Evolutionary conservation across 805 yeast species (phyloP).

Genomic region (Saccharomycopsis synnaedendra): DNA sequence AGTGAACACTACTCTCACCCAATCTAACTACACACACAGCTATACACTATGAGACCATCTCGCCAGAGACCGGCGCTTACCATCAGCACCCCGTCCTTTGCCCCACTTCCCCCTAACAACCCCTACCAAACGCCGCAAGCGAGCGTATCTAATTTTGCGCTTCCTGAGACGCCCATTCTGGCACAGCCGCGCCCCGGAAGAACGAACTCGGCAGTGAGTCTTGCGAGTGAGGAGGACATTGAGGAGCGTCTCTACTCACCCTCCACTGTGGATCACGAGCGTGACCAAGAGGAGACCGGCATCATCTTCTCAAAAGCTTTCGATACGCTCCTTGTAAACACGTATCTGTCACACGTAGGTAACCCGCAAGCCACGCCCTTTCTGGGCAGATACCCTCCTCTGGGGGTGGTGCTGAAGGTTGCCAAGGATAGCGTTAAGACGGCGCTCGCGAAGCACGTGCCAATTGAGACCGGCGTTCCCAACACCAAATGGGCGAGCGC

Average conservation of each 20-base stretch:
- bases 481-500: conserved; percentile 26
- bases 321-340: conserved; percentile 15
- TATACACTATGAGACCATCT: conserved; percentile 8
- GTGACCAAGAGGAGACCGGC: neutral
- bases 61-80: conserved; percentile 16
- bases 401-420: conserved; percentile 50
- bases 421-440: conserved; percentile 40
- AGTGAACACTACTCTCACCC: too few species aligned
- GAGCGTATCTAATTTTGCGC: conserved; percentile 10
- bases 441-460: conserved; percentile 24
- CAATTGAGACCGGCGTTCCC: conserved; percentile 22
- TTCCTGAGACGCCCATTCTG: conserved; percentile 8
- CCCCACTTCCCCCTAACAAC: neutral
- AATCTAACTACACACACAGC: neutral
- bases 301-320: conserved; percentile 9
- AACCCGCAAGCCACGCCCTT: conserved; percentile 62
- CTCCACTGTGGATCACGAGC: conserved; percentile 1
- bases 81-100: conserved; percentile 3
- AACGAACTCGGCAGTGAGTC: conserved; percentile 8
- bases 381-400: conserved; percentile 52
- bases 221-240: conserved; percentile 13
- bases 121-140: conserved; percentile 17
- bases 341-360: conserved; percentile 36
- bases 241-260: conserved; percentile 10
- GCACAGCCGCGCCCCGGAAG: neutral